Conservation (phyloP, 2,329 filamentous ascomycete genomes). For the Botrytis aclada region DNA sequence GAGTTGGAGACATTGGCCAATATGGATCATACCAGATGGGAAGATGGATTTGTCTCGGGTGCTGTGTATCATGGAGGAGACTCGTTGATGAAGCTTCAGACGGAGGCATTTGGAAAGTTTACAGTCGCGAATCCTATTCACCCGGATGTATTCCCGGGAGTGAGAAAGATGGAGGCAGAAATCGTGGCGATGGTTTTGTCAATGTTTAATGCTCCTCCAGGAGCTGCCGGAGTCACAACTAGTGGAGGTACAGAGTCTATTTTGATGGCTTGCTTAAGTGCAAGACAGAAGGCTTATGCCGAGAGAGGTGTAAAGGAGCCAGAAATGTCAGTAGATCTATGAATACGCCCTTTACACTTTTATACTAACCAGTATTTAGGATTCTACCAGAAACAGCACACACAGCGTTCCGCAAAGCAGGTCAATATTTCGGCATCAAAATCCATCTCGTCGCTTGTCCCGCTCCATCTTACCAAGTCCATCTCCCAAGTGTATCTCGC, state of each 20-base stretch:
- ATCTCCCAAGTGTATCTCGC: conserved; percentile 71
- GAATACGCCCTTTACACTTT: conserved; percentile 20
- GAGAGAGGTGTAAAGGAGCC: conserved; percentile 89
- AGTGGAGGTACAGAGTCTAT: conserved; percentile 96
- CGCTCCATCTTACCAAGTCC: conserved; percentile 79
- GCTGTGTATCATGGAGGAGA: conserved; percentile 95
- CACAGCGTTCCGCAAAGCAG: conserved; percentile 94
- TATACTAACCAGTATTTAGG: conserved; percentile 46
- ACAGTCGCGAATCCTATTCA: conserved; percentile 96
- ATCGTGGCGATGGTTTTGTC: conserved; percentile 91
- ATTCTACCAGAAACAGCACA: conserved; percentile 93
- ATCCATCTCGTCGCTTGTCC: conserved; percentile 85
- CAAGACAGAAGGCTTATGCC: conserved; percentile 79
- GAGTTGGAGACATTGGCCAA: conserved; percentile 76
- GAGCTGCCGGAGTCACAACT: conserved; percentile 83
- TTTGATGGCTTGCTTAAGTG: conserved; percentile 88
- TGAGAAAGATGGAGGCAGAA: conserved; percentile 99
- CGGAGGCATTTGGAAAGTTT: conserved; percentile 90
- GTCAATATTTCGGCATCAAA: conserved; percentile 95
- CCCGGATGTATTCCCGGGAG: conserved; percentile 95
- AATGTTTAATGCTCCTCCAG: conserved; percentile 85
- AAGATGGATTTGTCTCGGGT: conserved; percentile 90
- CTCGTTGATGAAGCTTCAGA: conserved; percentile 77
- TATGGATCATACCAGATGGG: conserved; percentile 95
- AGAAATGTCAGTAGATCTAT: conserved; percentile 68